These are phyloP conservation scores for Cyanidioschyzon merolae DNA, from an alignment of 23 red algal genomes.

Conservation along the genomic window DNA sequence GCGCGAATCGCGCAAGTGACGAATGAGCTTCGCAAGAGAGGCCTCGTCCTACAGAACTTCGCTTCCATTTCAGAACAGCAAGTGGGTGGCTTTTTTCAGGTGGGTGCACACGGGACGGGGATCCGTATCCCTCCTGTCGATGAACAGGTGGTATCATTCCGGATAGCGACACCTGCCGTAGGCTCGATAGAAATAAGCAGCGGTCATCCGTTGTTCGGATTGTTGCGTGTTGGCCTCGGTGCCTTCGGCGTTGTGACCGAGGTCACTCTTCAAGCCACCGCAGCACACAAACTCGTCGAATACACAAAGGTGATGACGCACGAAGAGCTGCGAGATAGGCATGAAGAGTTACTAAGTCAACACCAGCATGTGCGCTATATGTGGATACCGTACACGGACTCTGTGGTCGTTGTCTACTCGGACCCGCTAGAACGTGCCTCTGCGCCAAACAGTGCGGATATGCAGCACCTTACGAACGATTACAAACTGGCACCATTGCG, in stretches of 20 bases:
- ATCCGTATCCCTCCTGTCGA: conserved; percentile 58
- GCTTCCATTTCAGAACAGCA: conserved; percentile 90
- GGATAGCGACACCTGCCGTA: conserved; percentile 48
- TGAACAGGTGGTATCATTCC: conserved; percentile 59
- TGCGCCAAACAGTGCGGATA: neutral
- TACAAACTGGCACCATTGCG: conserved; percentile 27
- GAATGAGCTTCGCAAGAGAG: conserved; percentile 44
- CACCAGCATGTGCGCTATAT: conserved; percentile 86
- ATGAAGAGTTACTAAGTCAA: conserved; percentile 27
- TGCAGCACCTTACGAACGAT: neutral
- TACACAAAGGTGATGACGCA: conserved; percentile 32
- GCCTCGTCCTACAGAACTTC: conserved; percentile 59
- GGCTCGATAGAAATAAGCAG: conserved; percentile 33
- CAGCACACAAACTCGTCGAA: conserved; percentile 55
- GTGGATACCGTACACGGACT: conserved; percentile 86
- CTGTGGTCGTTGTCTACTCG: conserved; percentile 69
- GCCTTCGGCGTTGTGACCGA: conserved; percentile 62
- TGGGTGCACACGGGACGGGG: conserved; percentile 86
- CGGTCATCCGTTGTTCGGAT: conserved; percentile 31
- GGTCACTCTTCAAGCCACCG: conserved; percentile 54
- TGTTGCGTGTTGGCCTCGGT: conserved; percentile 56
- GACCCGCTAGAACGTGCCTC: conserved; percentile 27
- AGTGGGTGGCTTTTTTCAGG: conserved; percentile 70
- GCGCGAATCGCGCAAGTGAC: conserved; percentile 47
- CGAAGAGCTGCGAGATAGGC: conserved; percentile 31